Evolutionary conservation across 1,284 basidiomycete genomes (phyloP), one percentile per base, ranked within the genome.

Genomic region (Meira nashicola): DNA sequence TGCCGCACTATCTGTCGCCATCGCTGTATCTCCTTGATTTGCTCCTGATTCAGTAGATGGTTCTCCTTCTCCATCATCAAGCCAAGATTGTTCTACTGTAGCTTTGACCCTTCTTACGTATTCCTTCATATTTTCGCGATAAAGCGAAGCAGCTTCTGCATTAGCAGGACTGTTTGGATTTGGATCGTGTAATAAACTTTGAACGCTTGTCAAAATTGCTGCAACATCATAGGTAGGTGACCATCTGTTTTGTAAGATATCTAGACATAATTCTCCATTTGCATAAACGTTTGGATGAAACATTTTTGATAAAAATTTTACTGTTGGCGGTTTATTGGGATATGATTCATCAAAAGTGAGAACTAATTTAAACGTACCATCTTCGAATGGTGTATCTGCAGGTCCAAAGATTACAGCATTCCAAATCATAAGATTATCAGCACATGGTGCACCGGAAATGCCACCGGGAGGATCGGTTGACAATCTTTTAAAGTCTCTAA

Each of bases 281-380:
- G 90, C 90, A 80, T 97, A 98, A 14, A 98, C 93, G 81, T 97
- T 98, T 0, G 94, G 94, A 78, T 98, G 94, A 82, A 97, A 97
- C 93, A 96, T 97, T 65, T 91, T 87, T 49, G 89, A 91, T 25
- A 97, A 84, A 82, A 98, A 98, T 78, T 94, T 93, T 71, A 97
- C 94, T 1, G 89, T 89, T 5, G 94, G 94, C 0, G 94, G 92
- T 79, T 96, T 96, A 83, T 96, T 97, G 15, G 94, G 94, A 79
- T 98, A 97, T 2, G 90, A 89, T 78, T 98, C 94, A 79, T 96
- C 93, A 73, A 97, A 97, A 0, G 89, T 92, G 54, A 98, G 84
- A 39, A 93, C 84, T 17, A 96, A 87, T 74, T 94, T 92, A 86
- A 98, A 97, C 12, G 94, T 97, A 63, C 94, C 94, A 74, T 97